A percentile compares a stretch with the other conserved stretches of the same genome.
phyloP scores from a whole-genome alignment of 805 yeast genomes.

The Lachancea thermotolerans region DNA sequence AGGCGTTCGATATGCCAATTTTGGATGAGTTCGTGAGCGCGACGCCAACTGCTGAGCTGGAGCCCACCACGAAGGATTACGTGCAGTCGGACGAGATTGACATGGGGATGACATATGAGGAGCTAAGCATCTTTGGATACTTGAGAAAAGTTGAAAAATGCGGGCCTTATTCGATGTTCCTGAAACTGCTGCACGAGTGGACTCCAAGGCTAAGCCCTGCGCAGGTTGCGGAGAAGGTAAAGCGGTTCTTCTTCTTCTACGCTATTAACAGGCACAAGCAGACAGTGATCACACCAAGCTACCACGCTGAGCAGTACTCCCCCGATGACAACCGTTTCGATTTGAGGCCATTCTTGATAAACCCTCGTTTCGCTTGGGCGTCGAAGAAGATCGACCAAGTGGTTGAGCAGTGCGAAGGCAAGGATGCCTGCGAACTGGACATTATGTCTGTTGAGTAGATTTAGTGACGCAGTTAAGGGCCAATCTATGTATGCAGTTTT shows the following conservation, averaged over 20 bases:
- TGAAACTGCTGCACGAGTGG: slow-evolving; percentile 89
- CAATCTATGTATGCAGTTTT: not conserved
- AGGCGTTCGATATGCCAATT: slow-evolving; percentile 66
- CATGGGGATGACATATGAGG: slow-evolving; percentile 98
- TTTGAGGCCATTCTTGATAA: slow-evolving; percentile 88
- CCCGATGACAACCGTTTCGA: slow-evolving; percentile 98
- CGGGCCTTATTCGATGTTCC: slow-evolving; percentile 94
- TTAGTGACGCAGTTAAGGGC: too few relatives aligned
- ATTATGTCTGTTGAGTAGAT: slow-evolving; percentile 28
- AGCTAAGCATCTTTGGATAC: slow-evolving; percentile 82
- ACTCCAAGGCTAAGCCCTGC: slow-evolving; percentile 74
- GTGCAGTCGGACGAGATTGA: slow-evolving; percentile 96
- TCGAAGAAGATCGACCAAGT: slow-evolving; percentile 78
- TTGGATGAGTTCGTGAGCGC: slow-evolving; percentile 76
- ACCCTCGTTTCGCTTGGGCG: slow-evolving; percentile 87
- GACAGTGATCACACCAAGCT: slow-evolving; percentile 95
- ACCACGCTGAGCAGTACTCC: slow-evolving; percentile 96
- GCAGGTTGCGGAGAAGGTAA: slow-evolving; percentile 86
- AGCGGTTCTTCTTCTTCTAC: slow-evolving; percentile 85
- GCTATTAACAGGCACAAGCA: slow-evolving; percentile 95
- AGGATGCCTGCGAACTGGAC: slow-evolving; percentile 18
- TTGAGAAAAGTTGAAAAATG: slow-evolving; percentile 88
- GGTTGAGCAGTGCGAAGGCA: slow-evolving; percentile 51
- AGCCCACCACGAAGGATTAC: slow-evolving; percentile 86
- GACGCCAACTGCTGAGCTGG: slow-evolving; percentile 96